Evolutionary conservation across 2,329 filamentous ascomycete genomes (phyloP).

Genomic region (Aspergillus hortae): DNA sequence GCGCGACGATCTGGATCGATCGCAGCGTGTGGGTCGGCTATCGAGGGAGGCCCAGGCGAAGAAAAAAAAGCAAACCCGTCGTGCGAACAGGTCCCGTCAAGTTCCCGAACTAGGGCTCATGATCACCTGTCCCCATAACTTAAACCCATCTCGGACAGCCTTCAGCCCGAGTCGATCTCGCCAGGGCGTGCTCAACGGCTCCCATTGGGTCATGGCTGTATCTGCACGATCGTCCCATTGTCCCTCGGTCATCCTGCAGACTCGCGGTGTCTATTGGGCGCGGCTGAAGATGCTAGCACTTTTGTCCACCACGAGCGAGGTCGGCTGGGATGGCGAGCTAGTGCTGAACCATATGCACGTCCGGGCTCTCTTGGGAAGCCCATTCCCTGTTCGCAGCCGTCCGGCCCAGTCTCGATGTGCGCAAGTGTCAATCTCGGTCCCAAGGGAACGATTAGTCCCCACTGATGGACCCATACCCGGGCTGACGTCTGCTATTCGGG

Average conservation of each 20-base stretch:
- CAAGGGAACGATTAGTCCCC: background rate
- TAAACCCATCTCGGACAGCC: conserved; percentile 14
- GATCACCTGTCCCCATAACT: conserved; percentile 16
- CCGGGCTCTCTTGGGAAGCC: background rate
- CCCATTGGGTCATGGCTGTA: conserved; percentile 1
- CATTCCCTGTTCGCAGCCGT: background rate
- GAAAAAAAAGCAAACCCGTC: conserved; percentile 6
- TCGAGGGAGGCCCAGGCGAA: conserved; percentile 5
- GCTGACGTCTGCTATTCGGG: conserved; percentile 11
- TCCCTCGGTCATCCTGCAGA: background rate
- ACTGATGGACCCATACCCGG: conserved; percentile 5
- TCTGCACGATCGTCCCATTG: conserved; percentile 1
- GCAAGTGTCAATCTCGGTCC: background rate
- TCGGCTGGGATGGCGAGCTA: conserved; percentile 8
- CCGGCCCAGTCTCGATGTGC: background rate
- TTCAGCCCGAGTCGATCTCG: conserved; percentile 10
- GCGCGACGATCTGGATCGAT: conserved; percentile 10
- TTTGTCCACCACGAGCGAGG: background rate
- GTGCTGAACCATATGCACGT: conserved; percentile 1
- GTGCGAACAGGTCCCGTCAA: conserved; percentile 16
- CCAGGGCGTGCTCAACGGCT: background rate
- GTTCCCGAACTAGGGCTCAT: conserved; percentile 13
- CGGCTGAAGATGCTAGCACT: conserved; percentile 6
- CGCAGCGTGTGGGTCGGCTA: conserved; percentile 15
- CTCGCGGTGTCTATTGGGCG: background rate